Base-by-base conservation (phyloP, 345 rosid genomes). In the Boechera stricta region DNA sequence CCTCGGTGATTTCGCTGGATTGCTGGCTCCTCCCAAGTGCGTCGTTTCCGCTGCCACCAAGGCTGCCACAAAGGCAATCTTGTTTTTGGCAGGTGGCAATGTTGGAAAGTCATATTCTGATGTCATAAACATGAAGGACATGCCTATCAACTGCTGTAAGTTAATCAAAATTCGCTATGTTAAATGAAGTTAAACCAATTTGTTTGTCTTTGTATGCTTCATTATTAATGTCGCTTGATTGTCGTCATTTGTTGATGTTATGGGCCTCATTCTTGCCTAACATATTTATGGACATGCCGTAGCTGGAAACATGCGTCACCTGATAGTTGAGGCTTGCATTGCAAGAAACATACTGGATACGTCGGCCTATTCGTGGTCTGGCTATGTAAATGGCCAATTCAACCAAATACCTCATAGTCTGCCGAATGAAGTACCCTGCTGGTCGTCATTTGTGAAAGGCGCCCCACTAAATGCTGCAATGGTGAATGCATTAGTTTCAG, bases 261-360 rank as follows among this genome's bases (percentile, higher is more conserved):
- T 35, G 32, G 28, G 16, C n/a, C n/a, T 47, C 71, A 18, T 72
- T 75, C 24, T 32, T 58, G 48, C 35, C 61, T 61, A 33, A 73
- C 69, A 54, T 67, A 59, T 31, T 41, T 54, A 24, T 86, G 71
- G 45, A 60, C 28, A 75, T 77, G 62, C 67, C 10, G 80, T 88
- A 95, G 99, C 89, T 84, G 99, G 99, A 82, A 91, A 95, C 87
- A 82, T 95, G 97, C 90, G 93, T 44, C 99, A 95, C 80, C 85
- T 95, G 83, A 92, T 95, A 78, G 93, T 95, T 49, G 98, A 95
- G 89, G 96, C 98, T 71, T 91, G 96, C 83, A 90, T 92, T 51
- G 88, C 97, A 13, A 89, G 99, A 85, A 86, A 88, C 81, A 45
- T 95, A 69, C 80, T 95, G 78, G 97, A 95, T 78, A 91, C 93